Evolutionary conservation across 371 early-diverging fungal genomes (phyloP).

Genomic region (Mortierella sp.): DNA sequence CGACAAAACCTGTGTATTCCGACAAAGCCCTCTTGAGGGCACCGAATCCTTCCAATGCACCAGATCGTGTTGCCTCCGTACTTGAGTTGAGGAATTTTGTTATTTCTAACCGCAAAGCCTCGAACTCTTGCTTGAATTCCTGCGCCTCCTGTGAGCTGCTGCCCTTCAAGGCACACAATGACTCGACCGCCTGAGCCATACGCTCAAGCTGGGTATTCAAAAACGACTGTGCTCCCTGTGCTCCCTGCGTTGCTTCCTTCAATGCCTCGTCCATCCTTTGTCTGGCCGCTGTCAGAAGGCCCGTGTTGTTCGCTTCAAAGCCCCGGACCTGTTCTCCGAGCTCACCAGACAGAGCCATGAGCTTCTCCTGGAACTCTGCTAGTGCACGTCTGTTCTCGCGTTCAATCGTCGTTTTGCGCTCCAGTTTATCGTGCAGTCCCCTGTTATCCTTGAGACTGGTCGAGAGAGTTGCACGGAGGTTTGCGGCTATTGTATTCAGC

Average conservation of each 20-base stretch:
- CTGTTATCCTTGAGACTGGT: slow-evolving; percentile 61
- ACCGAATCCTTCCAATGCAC: slow-evolving; percentile 23
- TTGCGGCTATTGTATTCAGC: slow-evolving; percentile 59
- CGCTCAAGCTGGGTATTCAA: slow-evolving; percentile 26
- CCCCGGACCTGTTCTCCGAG: slow-evolving; percentile 19
- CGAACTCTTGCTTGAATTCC: slow-evolving; percentile 27
- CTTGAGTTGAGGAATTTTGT: slow-evolving; percentile 17
- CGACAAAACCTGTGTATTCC: slow-evolving; percentile 16
- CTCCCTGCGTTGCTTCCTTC: slow-evolving; percentile 15
- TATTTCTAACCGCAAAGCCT: slow-evolving; percentile 15
- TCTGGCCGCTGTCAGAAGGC: slow-evolving; percentile 4
- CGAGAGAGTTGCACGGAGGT: slow-evolving; percentile 56
- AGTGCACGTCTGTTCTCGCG: slow-evolving; percentile 35
- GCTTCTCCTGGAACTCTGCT: slow-evolving; percentile 37
- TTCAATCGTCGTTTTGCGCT: slow-evolving; percentile 34
- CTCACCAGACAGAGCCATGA: slow-evolving; percentile 11
- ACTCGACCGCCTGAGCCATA: slow-evolving; percentile 18
- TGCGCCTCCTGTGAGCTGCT: slow-evolving; percentile 4
- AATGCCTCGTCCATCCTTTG: slow-evolving; percentile 25
- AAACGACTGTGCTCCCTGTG: slow-evolving; percentile 8
- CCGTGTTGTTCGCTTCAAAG: slow-evolving; percentile 12
- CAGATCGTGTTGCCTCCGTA: slow-evolving; percentile 8
- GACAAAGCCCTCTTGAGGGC: slow-evolving; percentile 19
- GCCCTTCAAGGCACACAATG: slow-evolving; percentile 10
- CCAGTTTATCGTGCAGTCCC: slow-evolving; percentile 61